Evolutionary conservation across 1,139 yeast species (phyloP).

Genomic region (Lodderomyces orthopsilosis): DNA sequence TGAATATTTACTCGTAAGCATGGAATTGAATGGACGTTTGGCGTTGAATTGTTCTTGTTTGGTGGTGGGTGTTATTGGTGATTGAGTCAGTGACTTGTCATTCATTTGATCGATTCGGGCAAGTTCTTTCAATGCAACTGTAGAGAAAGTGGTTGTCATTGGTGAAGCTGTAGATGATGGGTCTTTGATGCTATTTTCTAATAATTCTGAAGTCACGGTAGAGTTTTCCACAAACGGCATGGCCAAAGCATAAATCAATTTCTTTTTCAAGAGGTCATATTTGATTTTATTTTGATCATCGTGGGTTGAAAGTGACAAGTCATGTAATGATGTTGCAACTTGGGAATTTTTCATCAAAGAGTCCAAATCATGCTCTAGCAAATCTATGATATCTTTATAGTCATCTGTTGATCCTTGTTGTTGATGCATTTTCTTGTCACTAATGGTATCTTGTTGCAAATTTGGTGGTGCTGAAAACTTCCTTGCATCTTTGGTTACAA

Average conservation of each 20-base stretch:
- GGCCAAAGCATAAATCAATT: conserved; percentile 64
- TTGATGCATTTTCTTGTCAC: not conserved
- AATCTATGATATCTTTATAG: conserved; percentile 41
- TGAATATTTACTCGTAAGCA: conserved; percentile 62
- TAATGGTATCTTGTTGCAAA: conserved; percentile 1
- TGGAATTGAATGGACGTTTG: conserved; percentile 55
- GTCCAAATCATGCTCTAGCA: conserved; percentile 39
- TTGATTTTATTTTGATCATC: conserved; percentile 23
- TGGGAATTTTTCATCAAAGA: conserved; percentile 30
- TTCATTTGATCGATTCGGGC: not conserved
- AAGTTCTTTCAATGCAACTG: conserved; percentile 20
- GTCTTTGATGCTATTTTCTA: conserved; percentile 13
- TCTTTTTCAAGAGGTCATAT: conserved; percentile 47
- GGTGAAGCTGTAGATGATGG: conserved; percentile 14
- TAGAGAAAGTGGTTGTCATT: conserved; percentile 3
- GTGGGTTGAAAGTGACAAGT: conserved; percentile 47
- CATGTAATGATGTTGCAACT: conserved; percentile 55
- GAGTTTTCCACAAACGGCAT: conserved; percentile 69
- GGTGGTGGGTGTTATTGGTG: conserved; percentile 1
- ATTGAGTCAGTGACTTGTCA: not conserved
- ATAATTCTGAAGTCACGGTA: conserved; percentile 41
- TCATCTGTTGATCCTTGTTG: conserved; percentile 23
- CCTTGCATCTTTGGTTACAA: conserved; percentile 13
- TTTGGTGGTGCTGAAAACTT: conserved; percentile 4
- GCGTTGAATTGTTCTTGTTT: conserved; percentile 11